Evolutionary conservation across 1,284 basidiomycete species (phyloP), one percentile per base, ranked within the genome.

Genomic region (Violaceomyces palustris): DNA sequence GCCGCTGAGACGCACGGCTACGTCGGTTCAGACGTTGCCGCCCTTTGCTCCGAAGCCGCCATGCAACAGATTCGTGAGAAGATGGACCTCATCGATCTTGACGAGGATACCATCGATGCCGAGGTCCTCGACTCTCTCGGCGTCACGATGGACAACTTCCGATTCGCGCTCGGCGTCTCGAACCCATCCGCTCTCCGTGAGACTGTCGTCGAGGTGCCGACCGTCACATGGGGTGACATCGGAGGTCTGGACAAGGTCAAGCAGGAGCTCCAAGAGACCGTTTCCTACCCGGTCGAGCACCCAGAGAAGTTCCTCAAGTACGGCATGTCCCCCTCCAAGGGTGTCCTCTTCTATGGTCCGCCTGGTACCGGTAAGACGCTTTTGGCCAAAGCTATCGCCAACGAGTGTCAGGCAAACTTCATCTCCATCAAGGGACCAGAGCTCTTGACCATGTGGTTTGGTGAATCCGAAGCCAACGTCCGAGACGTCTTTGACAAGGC

Each of bases 301-400:
- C 94, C 94, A 55, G 94, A 98, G 75, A 97, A 97, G 79, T 98
- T 98, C 88, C 82, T 97, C 85, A 98, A 98, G 80, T 98, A 98
- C 70, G 94, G 94, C 61, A 94, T 98, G 88, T 90, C 90, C 29
- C 93, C 94, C 4, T 94, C 90, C 29, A 97, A 97, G 80, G 94
- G 92, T 82, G 92, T 97, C 37, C 78, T 93, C 69, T 96, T 97
- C 81, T 91, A 93, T 75, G 91, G 91, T 37, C 91, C 91, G 67
- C 91, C 91, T 56, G 91, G 91, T 82, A 93, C 89, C 51, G 89
- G 89, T 86, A 92, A 92, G 79, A 94, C 90, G 28, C 75, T 94
- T 54, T 81, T 94, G 48, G 91, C 91, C 45, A 94, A 94, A 79
- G 91, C 91, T 39, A 97, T 98, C 71, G 94, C 94, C 64, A 94